Conservation (phyloP, 2,329 filamentous ascomycete species). For the Microdochium paspali region DNA sequence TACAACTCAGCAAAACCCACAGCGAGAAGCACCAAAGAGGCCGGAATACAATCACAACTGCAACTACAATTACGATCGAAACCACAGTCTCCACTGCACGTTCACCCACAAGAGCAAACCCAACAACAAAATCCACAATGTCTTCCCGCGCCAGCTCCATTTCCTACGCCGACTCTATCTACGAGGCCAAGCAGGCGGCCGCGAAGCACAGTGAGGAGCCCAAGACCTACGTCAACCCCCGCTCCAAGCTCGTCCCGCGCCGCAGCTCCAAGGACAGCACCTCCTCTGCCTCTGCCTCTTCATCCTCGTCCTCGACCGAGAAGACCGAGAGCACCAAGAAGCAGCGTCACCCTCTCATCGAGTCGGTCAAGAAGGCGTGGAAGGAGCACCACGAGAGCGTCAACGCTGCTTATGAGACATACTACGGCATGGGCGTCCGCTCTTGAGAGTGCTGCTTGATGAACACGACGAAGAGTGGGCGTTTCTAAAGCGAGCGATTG, state of each 20-base stretch:
- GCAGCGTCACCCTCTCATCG: background rate
- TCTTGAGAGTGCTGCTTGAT: no score
- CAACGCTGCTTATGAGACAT: background rate
- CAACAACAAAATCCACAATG: constrained; percentile 15
- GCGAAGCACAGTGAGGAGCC: no score
- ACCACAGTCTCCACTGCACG: no score
- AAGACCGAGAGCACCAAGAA: background rate
- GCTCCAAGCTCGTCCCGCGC: constrained; percentile 46
- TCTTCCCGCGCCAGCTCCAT: constrained; percentile 47
- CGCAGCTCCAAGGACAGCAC: constrained; percentile 12
- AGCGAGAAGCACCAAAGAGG: background rate
- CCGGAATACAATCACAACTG: background rate
- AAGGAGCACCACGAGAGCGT: background rate
- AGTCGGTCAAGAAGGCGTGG: background rate
- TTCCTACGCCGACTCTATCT: constrained; percentile 67
- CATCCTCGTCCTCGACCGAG: constrained; percentile 1
- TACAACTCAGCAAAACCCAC: no score
- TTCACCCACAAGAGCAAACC: no score
- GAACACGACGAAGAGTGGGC: no score
- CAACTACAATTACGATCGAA: background rate
- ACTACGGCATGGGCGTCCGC: constrained; percentile 10
- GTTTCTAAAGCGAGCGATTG: no score
- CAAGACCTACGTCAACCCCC: constrained; percentile 62
- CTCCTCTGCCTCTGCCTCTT: constrained; percentile 10
- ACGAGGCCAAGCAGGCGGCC: constrained; percentile 85